phyloP scores from a whole-genome alignment of 2,329 filamentous ascomycete species.

The Aspergillus ochraceus region DNA sequence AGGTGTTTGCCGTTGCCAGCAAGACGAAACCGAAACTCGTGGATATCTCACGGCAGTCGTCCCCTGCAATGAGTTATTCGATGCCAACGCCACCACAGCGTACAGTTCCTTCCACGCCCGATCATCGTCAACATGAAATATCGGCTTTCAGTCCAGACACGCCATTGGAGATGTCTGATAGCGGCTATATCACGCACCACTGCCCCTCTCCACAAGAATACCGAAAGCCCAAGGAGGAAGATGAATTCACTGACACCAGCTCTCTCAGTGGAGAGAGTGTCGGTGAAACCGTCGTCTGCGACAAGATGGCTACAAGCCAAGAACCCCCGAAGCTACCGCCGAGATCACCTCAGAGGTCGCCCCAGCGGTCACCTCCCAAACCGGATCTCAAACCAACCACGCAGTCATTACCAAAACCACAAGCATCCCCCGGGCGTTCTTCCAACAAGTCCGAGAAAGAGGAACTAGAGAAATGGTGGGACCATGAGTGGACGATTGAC shows the following conservation, averaged over 20 bases:
- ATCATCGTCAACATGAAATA: slow-evolving; percentile 35
- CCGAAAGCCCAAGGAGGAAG: slow-evolving; percentile 30
- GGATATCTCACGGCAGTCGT: slow-evolving; percentile 40
- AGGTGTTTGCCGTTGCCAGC: slow-evolving; percentile 37
- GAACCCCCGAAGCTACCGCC: slow-evolving; percentile 17
- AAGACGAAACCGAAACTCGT: slow-evolving; percentile 40
- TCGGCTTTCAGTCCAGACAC: slow-evolving; percentile 43
- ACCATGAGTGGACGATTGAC: slow-evolving; percentile 42
- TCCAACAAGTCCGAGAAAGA: slow-evolving; percentile 29
- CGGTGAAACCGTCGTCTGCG: slow-evolving; percentile 27
- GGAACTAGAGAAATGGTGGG: slow-evolving; percentile 34
- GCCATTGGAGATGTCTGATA: slow-evolving; percentile 36
- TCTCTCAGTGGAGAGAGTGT: slow-evolving; percentile 28
- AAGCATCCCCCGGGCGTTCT: slow-evolving; percentile 17
- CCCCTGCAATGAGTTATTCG: slow-evolving; percentile 26
- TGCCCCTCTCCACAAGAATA: slow-evolving; percentile 28
- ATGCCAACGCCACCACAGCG: slow-evolving; percentile 26
- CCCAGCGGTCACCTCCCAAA: slow-evolving; percentile 17
- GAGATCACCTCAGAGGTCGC: slow-evolving; percentile 18
- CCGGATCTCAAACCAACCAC: slow-evolving; percentile 21
- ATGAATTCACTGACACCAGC: slow-evolving; percentile 27
- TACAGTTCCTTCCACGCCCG: slow-evolving; percentile 35
- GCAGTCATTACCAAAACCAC: slow-evolving; percentile 14
- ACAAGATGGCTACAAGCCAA: slow-evolving; percentile 20
- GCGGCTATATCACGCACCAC: slow-evolving; percentile 33